Conservation (phyloP, 306 rosid species). For the Cucurbita ficifolia region DNA sequence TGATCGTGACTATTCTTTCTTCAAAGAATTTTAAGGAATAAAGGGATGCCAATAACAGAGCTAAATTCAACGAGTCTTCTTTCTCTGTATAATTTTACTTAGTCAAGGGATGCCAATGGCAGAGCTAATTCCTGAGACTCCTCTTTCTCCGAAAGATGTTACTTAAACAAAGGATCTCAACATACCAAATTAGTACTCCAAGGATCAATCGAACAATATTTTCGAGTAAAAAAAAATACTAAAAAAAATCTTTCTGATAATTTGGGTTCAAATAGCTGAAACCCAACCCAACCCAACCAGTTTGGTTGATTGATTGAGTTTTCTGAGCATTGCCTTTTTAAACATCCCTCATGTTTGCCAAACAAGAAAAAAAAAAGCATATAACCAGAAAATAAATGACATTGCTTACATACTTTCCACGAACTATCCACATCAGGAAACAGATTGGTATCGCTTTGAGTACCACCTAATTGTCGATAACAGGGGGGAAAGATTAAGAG, state of each 20-base stretch:
- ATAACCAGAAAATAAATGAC: slow-evolving; percentile 4
- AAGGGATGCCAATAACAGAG: neutral
- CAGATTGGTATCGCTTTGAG: slow-evolving; percentile 45
- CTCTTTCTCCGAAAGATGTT: slow-evolving; percentile 1
- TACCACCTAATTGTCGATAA: slow-evolving; percentile 43
- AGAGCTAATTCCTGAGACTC: neutral
- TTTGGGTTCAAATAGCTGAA: neutral
- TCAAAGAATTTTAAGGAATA: neutral
- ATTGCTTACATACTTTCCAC: slow-evolving; percentile 64
- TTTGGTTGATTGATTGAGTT: neutral
- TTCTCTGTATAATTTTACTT: neutral
- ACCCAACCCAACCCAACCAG: neutral
- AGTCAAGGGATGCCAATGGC: neutral
- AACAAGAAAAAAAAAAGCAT: neutral
- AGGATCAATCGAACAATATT: neutral
- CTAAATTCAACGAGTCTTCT: neutral
- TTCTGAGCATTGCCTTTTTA: neutral
- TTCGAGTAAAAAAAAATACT: neutral
- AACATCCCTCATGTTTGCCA: neutral
- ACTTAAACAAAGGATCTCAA: neutral
- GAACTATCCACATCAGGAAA: slow-evolving; percentile 78
- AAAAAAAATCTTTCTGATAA: neutral
- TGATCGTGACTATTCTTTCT: slow-evolving; percentile 5
- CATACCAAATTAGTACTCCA: neutral
- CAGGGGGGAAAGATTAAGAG: neutral